Evolutionary conservation across 495 filamentous ascomycete genomes (phyloP).

Genomic region (Penicillium mononematosum): DNA sequence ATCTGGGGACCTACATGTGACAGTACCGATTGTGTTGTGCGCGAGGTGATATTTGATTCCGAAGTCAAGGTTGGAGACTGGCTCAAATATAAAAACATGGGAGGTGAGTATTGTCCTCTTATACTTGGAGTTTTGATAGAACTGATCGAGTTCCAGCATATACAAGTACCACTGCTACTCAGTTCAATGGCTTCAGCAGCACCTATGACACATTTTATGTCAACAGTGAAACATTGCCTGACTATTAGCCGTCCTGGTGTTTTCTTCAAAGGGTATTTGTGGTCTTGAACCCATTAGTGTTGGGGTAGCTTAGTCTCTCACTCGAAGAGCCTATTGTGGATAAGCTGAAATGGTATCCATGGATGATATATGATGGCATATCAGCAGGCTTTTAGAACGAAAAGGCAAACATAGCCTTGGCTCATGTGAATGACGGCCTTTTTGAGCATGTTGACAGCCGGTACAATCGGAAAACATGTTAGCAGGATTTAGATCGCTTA

Average conservation of each 20-base stretch:
- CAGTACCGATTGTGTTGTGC: slow-evolving; percentile 29
- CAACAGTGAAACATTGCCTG: slow-evolving; percentile 15
- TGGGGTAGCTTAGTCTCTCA: too few relatives aligned
- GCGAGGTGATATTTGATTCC: slow-evolving; percentile 16
- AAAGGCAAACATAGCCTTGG: too few relatives aligned
- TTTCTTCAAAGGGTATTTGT: too few relatives aligned
- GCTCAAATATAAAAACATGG: slow-evolving; percentile 37
- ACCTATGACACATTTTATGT: slow-evolving; percentile 17
- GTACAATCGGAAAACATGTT: not conserved
- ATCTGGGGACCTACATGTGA: slow-evolving; percentile 43
- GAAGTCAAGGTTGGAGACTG: slow-evolving; percentile 36
- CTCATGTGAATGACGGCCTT: not conserved
- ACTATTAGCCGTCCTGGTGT: not conserved
- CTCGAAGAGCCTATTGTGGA: too few relatives aligned
- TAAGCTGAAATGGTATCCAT: too few relatives aligned
- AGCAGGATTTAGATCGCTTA: not conserved
- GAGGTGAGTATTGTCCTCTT: slow-evolving; percentile 21
- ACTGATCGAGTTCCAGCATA: slow-evolving; percentile 18
- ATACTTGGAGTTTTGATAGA: not conserved
- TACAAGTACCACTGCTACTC: slow-evolving; percentile 27
- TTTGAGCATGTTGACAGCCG: not conserved
- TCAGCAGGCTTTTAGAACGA: too few relatives aligned
- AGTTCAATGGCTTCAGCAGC: slow-evolving; percentile 33
- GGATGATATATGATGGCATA: too few relatives aligned
- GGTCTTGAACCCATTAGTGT: too few relatives aligned